Conservation (phyloP, 1,284 basidiomycete genomes). For the Puccinia brachypodii region DNA sequence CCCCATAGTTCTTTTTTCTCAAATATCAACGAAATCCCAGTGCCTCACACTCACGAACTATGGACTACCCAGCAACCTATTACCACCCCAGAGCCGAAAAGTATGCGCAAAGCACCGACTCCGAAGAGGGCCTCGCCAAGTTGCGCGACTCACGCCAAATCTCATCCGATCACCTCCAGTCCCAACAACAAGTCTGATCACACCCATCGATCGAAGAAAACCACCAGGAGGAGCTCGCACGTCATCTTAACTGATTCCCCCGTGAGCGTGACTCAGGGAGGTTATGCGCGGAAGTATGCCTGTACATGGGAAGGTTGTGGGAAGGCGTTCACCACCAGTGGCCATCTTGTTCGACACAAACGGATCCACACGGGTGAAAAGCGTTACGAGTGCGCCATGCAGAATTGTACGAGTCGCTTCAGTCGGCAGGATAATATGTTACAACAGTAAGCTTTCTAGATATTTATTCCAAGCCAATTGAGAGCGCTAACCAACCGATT, state of each 20-base stretch:
- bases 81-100: background rate
- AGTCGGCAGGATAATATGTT: conserved; percentile 51
- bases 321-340: conserved; percentile 48
- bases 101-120: background rate
- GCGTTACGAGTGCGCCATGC: conserved; percentile 50
- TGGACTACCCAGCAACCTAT: background rate
- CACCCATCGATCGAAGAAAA: background rate
- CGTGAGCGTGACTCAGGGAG: conserved; percentile 37
- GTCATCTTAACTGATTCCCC: conserved; percentile 14
- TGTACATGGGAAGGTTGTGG: conserved; percentile 48
- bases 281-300: conserved; percentile 47
- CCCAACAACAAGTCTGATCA: background rate
- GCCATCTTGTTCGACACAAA: conserved; percentile 51
- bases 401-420: conserved; percentile 49
- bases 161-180: background rate
- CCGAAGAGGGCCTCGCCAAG: background rate
- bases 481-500: background rate
- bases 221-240: conserved; percentile 2
- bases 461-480: background rate
- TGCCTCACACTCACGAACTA: background rate
- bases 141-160: background rate
- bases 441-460: conserved; percentile 49
- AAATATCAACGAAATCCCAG: background rate
- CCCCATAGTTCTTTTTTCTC: conserved; percentile 7
- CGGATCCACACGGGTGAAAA: conserved; percentile 51